Conservation (phyloP, 768 basidiomycete species). For the Rhodotorula graminis region DNA sequence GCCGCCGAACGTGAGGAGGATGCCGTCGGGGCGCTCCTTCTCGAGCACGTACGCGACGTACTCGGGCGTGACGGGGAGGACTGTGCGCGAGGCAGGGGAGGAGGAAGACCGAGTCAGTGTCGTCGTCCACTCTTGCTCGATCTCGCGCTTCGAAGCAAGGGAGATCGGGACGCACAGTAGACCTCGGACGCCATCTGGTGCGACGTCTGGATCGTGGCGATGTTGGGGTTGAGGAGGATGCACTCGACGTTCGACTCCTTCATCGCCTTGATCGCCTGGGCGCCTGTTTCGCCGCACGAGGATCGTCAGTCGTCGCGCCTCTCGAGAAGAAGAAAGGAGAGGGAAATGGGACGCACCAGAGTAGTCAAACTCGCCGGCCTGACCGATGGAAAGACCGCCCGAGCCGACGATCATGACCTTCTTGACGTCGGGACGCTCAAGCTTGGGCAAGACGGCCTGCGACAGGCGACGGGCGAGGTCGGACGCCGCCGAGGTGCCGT, state of each 20-base stretch:
- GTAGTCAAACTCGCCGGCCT: slow-evolving; percentile 99
- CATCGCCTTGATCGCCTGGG: slow-evolving; percentile 96
- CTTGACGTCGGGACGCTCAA: slow-evolving; percentile 83
- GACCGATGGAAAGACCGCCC: slow-evolving; percentile 93
- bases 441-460: slow-evolving; percentile 85
- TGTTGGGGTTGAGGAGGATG: slow-evolving; percentile 92
- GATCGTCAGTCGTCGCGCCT: not conserved
- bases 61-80: slow-evolving; percentile 89
- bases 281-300: slow-evolving; percentile 51
- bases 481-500: slow-evolving; percentile 53
- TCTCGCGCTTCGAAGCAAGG: too few relatives aligned
- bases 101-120: not conserved
- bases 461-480: slow-evolving; percentile 90
- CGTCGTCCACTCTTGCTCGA: not conserved
- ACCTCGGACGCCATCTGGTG: slow-evolving; percentile 94
- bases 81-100: not conserved
- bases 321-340: not conserved
- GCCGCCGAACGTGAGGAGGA: slow-evolving; percentile 94
- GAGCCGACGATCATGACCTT: slow-evolving; percentile 94
- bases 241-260: slow-evolving; percentile 77
- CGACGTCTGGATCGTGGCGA: slow-evolving; percentile 98
- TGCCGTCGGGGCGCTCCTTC: slow-evolving; percentile 95
- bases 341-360: slow-evolving; percentile 55
- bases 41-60: slow-evolving; percentile 98
- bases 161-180: slow-evolving; percentile 55